These are phyloP conservation scores for Rutstroemia sp. DNA, from an alignment of 2,329 filamentous ascomycete genomes.

Conservation along the genomic window DNA sequence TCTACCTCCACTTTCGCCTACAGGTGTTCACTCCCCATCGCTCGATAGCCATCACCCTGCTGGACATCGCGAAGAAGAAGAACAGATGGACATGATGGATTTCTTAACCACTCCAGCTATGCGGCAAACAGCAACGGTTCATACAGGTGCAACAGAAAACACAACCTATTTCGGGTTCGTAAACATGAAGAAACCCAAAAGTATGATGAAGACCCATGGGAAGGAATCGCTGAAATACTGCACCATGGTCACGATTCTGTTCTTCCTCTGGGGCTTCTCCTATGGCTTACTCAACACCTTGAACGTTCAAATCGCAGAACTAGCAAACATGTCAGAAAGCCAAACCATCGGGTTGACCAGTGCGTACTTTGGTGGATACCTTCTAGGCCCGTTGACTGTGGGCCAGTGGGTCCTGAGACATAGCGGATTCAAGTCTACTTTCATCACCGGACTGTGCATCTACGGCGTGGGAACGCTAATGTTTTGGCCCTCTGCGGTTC, in stretches of 20 bases:
- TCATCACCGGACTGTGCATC: constrained; percentile 68
- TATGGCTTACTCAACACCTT: constrained; percentile 81
- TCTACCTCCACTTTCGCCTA: neutral
- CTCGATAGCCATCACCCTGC: constrained; percentile 9
- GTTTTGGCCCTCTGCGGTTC: constrained; percentile 75
- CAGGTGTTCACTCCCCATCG: constrained; percentile 4
- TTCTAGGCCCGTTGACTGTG: constrained; percentile 61
- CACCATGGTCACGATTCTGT: constrained; percentile 68
- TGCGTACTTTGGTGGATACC: constrained; percentile 66
- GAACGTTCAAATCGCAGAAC: constrained; percentile 60
- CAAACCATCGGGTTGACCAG: constrained; percentile 62
- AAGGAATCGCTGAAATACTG: constrained; percentile 65
- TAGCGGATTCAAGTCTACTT: constrained; percentile 70
- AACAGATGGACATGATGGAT: constrained; percentile 21
- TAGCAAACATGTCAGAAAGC: constrained; percentile 48
- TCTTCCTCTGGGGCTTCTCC: constrained; percentile 85
- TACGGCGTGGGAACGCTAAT: constrained; percentile 75
- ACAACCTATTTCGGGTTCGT: constrained; percentile 70
- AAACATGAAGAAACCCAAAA: constrained; percentile 61
- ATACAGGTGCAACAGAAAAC: constrained; percentile 23
- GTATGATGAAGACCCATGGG: constrained; percentile 57
- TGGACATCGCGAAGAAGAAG: constrained; percentile 15
- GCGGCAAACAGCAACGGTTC: constrained; percentile 6
- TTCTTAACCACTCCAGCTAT: constrained; percentile 23
- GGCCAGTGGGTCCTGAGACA: constrained; percentile 64